Evolutionary conservation across 163 green algal species (phyloP), one percentile per base, ranked within the genome.

Genomic region (Chlamydomonas reinhardtii): DNA sequence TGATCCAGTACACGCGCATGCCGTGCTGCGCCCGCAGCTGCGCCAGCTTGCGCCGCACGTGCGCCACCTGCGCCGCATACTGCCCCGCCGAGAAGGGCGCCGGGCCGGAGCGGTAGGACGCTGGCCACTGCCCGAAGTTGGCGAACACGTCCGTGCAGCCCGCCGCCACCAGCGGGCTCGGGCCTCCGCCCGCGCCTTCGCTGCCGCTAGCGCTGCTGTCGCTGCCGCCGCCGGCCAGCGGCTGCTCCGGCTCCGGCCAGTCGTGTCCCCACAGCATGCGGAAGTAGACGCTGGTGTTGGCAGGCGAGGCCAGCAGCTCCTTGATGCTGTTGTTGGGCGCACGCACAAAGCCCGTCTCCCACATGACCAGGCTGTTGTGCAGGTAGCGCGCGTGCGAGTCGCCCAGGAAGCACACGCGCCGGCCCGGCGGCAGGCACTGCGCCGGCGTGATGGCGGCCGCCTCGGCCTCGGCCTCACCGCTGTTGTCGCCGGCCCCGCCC

Each of bases 41-140:
- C 34, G 71, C 31, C 52, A 85, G 27, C 32, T 16, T 11, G 1
- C n/a, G 54, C 32, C 79, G 52, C 16, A 77, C 68, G 52, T 31
- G 48, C 52, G 74, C 16, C 52, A 78, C 22, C 66, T 77, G 48
- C 14, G 20, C n/a, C 29, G 52, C n/a, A 34, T 85, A 85, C 48
- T 61, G 31, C 22, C 31, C 48, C 4, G 69, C 43, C 29, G 64
- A 76, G 48, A 39, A 72, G 24, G 79, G 79, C 68, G 68, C 68
- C 12, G 52, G 22, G 14, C 79, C 79, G 24, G 79, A 22, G 66
- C 69, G 43, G 69, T 79, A 86, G 35, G 80, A 86, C 69, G 70
- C 70, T 24, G 80, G 80, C 80, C 80, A 86, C 56, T 86, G 80
- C 12, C 80, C 80, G 15, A 86, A 78, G 70, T 86, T 86, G 54